These are phyloP conservation scores for Fusarium falciforme DNA, from an alignment of 2,329 filamentous ascomycete species.

Conservation along the genomic window DNA sequence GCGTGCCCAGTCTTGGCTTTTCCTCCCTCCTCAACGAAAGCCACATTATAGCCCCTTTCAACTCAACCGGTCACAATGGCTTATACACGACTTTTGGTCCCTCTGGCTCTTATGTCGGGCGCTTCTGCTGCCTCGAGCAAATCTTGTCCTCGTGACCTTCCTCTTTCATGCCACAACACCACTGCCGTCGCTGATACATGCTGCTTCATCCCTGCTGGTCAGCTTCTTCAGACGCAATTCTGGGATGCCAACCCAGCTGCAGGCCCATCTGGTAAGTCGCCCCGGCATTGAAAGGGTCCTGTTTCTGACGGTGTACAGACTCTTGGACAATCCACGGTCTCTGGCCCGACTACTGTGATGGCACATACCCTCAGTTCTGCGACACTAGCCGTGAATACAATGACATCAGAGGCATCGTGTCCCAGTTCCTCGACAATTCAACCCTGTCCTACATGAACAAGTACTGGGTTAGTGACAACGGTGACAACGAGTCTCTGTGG, in stretches of 20 bases:
- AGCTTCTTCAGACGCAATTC: conserved; percentile 80
- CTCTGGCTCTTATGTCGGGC: conserved; percentile 20
- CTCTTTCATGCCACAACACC: conserved; percentile 67
- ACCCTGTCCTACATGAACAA: conserved; percentile 74
- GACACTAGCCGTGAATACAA: conserved; percentile 70
- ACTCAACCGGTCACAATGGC: conserved; percentile 17
- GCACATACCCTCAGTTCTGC: conserved; percentile 76
- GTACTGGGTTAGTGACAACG: conserved; percentile 78
- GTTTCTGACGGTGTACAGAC: conserved; percentile 52
- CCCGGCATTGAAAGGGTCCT: rapidly evolving
- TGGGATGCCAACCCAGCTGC: conserved; percentile 76
- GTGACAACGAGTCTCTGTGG: conserved; percentile 75
- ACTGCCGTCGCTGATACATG: conserved; percentile 72
- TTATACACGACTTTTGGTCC: conserved; percentile 8
- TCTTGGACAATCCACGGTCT: conserved; percentile 83
- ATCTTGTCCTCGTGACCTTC: conserved; percentile 33
- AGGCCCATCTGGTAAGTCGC: conserved; percentile 60
- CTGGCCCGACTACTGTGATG: conserved; percentile 76
- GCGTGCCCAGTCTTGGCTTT: not conserved
- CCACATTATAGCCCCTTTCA: not conserved
- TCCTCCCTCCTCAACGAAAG: not conserved
- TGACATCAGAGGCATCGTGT: conserved; percentile 74
- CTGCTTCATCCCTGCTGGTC: conserved; percentile 79
- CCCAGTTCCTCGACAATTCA: conserved; percentile 61
- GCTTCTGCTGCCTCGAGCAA: conserved; percentile 17